Percentiles rank a stretch among this genome's conserved stretches.
phyloP scores from a whole-genome alignment of 164 flowering plant genomes.

The grape (Vitis vinifera) region ASM3070453v1 NC_081805.1:12500501-12501000 shows the following conservation, averaged over 20 bases:
- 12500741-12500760: too few relatives aligned
- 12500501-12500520: slow-evolving; percentile 8
- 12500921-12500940: not conserved
- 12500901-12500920: not conserved
- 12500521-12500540: not conserved
- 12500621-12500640: not conserved
- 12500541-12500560: too few relatives aligned
- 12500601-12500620: not conserved
- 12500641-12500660: not conserved
- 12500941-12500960: not conserved
- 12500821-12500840: not conserved
- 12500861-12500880: not conserved
- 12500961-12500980: not conserved
- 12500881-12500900: not conserved
- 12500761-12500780: too few relatives aligned
- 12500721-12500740: too few relatives aligned
- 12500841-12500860: not conserved
- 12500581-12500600: not conserved
- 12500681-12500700: too few relatives aligned
- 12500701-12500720: too few relatives aligned
- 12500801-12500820: not conserved
- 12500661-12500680: too few relatives aligned
- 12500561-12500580: not conserved
- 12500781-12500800: not conserved
- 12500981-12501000: not conserved